Evolutionary conservation across 495 filamentous ascomycete species (phyloP).

Genomic region (Xylaria acuta): DNA sequence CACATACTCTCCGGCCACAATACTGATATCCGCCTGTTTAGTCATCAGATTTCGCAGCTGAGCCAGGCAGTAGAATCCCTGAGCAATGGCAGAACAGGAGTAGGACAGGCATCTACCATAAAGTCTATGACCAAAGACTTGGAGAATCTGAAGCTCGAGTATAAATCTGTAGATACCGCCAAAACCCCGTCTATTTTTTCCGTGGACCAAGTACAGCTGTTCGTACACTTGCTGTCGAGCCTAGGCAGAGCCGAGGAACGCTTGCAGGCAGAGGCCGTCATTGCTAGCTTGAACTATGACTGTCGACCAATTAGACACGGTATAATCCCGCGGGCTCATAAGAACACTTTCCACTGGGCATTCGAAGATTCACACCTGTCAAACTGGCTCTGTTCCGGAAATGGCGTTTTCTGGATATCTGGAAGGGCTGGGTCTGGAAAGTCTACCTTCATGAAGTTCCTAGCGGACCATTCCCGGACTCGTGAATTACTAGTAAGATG

Average conservation of each 20-base stretch:
- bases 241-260: neutral
- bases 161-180: neutral
- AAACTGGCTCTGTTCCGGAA: neutral
- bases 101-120: neutral
- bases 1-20: neutral
- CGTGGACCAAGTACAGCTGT: neutral
- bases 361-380: neutral
- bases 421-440: slow-evolving; percentile 4
- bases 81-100: neutral
- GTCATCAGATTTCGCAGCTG: neutral
- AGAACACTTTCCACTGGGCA: neutral
- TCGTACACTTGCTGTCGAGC: neutral
- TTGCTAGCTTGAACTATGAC: neutral
- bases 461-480: neutral
- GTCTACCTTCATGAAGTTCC: neutral
- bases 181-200: neutral
- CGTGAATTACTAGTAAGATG: neutral
- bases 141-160: neutral
- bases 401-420: neutral
- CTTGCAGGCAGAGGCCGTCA: neutral
- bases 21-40: neutral
- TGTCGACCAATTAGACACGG: neutral
- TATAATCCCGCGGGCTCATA: neutral
- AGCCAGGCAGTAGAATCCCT: neutral
- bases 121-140: neutral